Evolutionary conservation across 2,329 filamentous ascomycete genomes (phyloP), one percentile per base, ranked within the genome.

Genomic region (Alternaria viburni): DNA sequence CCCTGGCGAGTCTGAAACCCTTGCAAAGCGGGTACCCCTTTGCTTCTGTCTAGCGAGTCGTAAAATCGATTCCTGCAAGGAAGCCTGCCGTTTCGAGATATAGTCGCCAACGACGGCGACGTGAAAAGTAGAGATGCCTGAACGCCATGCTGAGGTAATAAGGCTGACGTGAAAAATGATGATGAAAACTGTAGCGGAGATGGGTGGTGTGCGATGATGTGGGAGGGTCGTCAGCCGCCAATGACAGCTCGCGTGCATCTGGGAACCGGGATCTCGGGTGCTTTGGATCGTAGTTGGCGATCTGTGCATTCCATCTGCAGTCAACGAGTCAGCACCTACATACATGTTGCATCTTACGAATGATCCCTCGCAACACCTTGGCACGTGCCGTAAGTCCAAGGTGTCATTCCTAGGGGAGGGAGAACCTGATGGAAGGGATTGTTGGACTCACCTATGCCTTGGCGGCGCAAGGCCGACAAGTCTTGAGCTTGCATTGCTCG

Each of bases 401-500:
- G 49, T 36, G 19, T 10, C 28, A 41, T 23, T 52, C 5, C 28
- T 41, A 41, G 15, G 9, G 30, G 28, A 52, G 49, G 49, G 49
- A 41, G 49, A 10, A 12, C 3, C 49, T 36, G 17, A 21, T 12
- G 1, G 3, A 52, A 46, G 41, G 54, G 56, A 50, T 12, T 52
- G 30, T 41, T 15, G 32, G 19, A 69, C 72, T 67, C 57, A 72
- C 74, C 73, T 77, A 82, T 65, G 80, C 79, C 71, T 84, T 84
- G 60, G 76, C 68, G 4, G 80, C 79, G 77, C 83, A 85, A 23
- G 81, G 81, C 45, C 80, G 76, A 77, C 84, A 86, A 7, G 81
- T 81, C 79, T 85, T 84, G 62, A 84, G 74, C 74, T 84, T 85
- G 81, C 84, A 86, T 59, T 81, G 79, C 47, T 79, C 68, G 74